phyloP scores from a whole-genome alignment of 768 basidiomycete species.

The Lentinus tigrinus region DNA sequence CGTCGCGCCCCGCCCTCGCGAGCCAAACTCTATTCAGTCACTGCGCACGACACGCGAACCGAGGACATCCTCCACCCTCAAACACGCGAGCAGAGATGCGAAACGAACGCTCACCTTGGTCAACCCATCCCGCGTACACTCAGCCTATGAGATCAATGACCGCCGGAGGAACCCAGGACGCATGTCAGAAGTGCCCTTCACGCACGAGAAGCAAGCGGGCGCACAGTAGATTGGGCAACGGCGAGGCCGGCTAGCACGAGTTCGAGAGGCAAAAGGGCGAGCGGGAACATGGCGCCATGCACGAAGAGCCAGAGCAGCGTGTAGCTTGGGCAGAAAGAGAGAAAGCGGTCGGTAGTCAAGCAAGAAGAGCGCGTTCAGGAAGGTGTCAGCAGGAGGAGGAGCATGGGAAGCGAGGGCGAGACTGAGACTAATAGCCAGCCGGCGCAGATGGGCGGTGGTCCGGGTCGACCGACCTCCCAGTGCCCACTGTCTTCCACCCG shows the following conservation, averaged over 20 bases:
- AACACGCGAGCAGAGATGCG: not conserved
- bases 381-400: not conserved
- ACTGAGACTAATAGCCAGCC: too few relatives aligned
- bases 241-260: not conserved
- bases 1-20: not conserved
- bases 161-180: not conserved
- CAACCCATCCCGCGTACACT: conserved; percentile 6
- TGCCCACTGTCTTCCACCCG: too few relatives aligned
- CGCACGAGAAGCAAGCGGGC: not conserved
- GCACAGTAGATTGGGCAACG: not conserved
- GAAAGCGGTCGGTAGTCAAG: not conserved
- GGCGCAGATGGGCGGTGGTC: too few relatives aligned
- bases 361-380: not conserved
- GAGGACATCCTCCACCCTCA: not conserved
- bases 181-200: not conserved
- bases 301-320: not conserved
- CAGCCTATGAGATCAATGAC: not conserved
- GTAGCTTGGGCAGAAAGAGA: not conserved
- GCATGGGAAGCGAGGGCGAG: too few relatives aligned
- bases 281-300: not conserved
- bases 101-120: conserved; percentile 4
- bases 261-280: not conserved
- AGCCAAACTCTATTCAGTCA: not conserved
- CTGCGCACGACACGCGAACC: not conserved
- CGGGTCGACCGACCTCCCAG: too few relatives aligned